Evolutionary conservation across 306 rosid genomes (phyloP).

Genomic region (Cucurbita pepo): DNA sequence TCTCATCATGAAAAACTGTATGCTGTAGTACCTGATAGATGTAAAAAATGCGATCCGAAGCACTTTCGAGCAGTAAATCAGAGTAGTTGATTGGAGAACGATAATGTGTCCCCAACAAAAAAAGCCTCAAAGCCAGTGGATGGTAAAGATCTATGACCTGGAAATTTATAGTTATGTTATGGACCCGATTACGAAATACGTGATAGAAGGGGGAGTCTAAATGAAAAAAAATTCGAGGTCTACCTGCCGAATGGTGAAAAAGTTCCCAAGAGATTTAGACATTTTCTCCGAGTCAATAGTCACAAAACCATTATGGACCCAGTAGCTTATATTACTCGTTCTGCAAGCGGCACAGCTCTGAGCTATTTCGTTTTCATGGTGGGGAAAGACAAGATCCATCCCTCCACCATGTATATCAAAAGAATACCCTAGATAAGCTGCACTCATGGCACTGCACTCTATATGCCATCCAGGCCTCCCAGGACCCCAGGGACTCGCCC

Average conservation of each 20-base stretch:
- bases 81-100: constrained; percentile 91
- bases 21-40: constrained; percentile 53
- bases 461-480: constrained; percentile 99
- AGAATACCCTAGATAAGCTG: constrained; percentile 64
- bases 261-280: constrained; percentile 95
- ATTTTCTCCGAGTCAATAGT: constrained; percentile 80
- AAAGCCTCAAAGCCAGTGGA: constrained; percentile 85
- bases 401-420: constrained; percentile 99
- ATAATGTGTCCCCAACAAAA: constrained; percentile 85
- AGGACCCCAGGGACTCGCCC: constrained; percentile 98
- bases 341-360: constrained; percentile 94
- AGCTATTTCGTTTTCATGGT: constrained; percentile 97
- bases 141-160: constrained; percentile 85
- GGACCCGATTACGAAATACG: too few relatives aligned
- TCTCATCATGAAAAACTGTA: background rate
- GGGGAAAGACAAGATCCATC: constrained; percentile 92
- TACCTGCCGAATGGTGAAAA: constrained; percentile 95
- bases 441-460: constrained; percentile 99
- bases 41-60: constrained; percentile 84
- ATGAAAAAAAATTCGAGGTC: background rate
- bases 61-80: constrained; percentile 63
- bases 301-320: constrained; percentile 95
- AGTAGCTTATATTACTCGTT: constrained; percentile 63
- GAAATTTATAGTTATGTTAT: background rate
- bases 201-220: background rate